Conservation (phyloP, 2,329 filamentous ascomycete genomes). For the Monilinia aucupariae region DNA sequence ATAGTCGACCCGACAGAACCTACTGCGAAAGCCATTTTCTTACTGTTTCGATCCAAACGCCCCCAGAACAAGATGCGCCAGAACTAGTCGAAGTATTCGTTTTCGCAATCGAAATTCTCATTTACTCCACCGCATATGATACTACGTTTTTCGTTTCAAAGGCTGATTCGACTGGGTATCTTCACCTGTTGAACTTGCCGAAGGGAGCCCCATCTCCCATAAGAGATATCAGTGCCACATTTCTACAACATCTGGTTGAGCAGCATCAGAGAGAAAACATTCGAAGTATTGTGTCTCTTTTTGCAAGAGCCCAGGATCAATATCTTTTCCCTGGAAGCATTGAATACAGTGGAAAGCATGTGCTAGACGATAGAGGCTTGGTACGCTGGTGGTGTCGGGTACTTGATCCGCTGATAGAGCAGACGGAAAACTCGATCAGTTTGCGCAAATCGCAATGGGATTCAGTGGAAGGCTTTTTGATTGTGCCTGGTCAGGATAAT, state of each 20-base stretch:
- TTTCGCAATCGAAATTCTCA: slow-evolving; percentile 78
- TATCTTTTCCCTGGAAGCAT: slow-evolving; percentile 93
- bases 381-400: slow-evolving; percentile 96
- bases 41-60: slow-evolving; percentile 45
- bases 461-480: slow-evolving; percentile 67
- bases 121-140: slow-evolving; percentile 75
- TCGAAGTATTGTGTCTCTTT: slow-evolving; percentile 77
- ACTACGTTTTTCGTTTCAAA: slow-evolving; percentile 94
- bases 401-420: slow-evolving; percentile 62
- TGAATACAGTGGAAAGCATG: slow-evolving; percentile 79
- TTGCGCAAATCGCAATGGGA: slow-evolving; percentile 37
- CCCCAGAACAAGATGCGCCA: slow-evolving; percentile 24
- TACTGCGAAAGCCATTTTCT: slow-evolving; percentile 83
- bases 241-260: slow-evolving; percentile 69
- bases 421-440: slow-evolving; percentile 19
- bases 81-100: slow-evolving; percentile 51
- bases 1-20: slow-evolving; percentile 66
- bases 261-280: slow-evolving; percentile 58
- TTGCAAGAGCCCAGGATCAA: slow-evolving; percentile 85
- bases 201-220: slow-evolving; percentile 65
- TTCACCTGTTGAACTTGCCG: slow-evolving; percentile 60
- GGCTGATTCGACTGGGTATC: slow-evolving; percentile 89
- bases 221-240: slow-evolving; percentile 65
- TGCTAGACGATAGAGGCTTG: slow-evolving; percentile 81
- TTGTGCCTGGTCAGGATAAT: slow-evolving; percentile 81